Evolutionary conservation across 495 filamentous ascomycete species (phyloP), one percentile per base, ranked within the genome.

Genomic region (Neurospora sp.): DNA sequence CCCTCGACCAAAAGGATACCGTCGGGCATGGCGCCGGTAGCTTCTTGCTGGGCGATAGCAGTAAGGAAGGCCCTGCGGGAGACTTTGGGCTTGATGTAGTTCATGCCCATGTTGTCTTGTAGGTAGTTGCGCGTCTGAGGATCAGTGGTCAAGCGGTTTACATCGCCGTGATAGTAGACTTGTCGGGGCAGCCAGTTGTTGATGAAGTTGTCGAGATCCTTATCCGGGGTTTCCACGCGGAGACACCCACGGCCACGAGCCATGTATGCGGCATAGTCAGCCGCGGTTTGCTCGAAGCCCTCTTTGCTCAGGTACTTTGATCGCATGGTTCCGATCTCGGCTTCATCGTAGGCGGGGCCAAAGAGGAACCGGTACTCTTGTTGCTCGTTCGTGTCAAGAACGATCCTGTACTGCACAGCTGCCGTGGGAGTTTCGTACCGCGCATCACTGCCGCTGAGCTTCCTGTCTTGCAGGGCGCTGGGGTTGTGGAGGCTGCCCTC

Each of bases 51-150:
- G 9, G 82, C 75, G 4, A 88, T 76, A 12, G 86, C 85, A 0
- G 76, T 84, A 61, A 88, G 22, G 70, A 88, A 83, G 35, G 86
- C 82, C 22, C 78, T 78, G 20, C 86, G 83, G 61, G 85, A 74
- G 14, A 87, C 84, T 2, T 82, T 76, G 1, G 87, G 85, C 73
- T 85, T 83, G 77, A 88, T 87, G 79, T 84, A 88, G 74, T 84
- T 85, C 87, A 88, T 88, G 72, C 87, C 87, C 87, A 88, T 88
- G 77, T 87, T 87, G 80, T 88, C 87, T 72, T 88, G 87, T 31
- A 88, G 75, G 76, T 87, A 88, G 76, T 88, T 88, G 31, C 87
- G 84, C 20, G 87, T 88, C 76, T 88, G 87, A 44, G 87, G 87
- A 73, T 88, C 87, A 0, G 87, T 88, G 40, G 86, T 88, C 69